A percentile compares a stretch with the other conserved stretches of the same genome.
Evolutionary conservation across 2,329 filamentous ascomycete species (phyloP).

Genomic region (Drechslerella coelobrocha): DNA sequence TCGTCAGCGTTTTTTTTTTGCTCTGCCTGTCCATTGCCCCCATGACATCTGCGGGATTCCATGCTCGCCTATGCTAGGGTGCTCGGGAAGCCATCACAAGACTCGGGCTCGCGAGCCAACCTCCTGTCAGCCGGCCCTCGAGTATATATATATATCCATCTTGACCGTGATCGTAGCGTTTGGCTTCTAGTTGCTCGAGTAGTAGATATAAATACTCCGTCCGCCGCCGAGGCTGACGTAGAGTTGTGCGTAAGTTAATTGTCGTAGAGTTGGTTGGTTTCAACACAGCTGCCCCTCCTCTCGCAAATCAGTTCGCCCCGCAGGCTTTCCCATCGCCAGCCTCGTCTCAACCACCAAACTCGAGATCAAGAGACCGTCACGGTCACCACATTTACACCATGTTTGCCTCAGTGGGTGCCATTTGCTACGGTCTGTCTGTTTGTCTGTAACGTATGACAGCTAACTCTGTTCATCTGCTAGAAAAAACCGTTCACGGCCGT

Average conservation of each 20-base stretch:
- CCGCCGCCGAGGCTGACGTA: not conserved
- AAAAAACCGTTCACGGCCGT: conserved; percentile 91
- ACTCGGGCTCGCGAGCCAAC: conserved; percentile 12
- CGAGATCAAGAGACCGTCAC: not conserved
- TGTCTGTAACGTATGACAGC: not conserved
- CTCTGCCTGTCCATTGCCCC: not conserved
- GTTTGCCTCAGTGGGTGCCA: conserved; percentile 40
- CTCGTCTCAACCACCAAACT: conserved; percentile 3
- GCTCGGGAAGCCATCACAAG: conserved; percentile 4
- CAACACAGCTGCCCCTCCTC: conserved; percentile 4
- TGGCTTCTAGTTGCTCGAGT: not conserved
- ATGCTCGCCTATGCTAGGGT: not conserved
- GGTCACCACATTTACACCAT: conserved; percentile 17
- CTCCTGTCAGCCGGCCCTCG: conserved; percentile 28
- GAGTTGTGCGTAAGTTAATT: not conserved
- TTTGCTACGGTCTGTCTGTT: not conserved
- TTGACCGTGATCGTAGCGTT: not conserved
- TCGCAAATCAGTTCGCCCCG: not conserved
- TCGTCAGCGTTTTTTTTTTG: not conserved
- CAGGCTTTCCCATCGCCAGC: conserved; percentile 9
- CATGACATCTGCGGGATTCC: not conserved
- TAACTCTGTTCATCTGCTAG: conserved; percentile 5
- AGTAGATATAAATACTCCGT: conserved; percentile 4
- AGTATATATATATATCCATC: not conserved
- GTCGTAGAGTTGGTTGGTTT: not conserved